Evolutionary conservation across 1,284 basidiomycete genomes (phyloP).

Genomic region (Malassezia furfur): DNA sequence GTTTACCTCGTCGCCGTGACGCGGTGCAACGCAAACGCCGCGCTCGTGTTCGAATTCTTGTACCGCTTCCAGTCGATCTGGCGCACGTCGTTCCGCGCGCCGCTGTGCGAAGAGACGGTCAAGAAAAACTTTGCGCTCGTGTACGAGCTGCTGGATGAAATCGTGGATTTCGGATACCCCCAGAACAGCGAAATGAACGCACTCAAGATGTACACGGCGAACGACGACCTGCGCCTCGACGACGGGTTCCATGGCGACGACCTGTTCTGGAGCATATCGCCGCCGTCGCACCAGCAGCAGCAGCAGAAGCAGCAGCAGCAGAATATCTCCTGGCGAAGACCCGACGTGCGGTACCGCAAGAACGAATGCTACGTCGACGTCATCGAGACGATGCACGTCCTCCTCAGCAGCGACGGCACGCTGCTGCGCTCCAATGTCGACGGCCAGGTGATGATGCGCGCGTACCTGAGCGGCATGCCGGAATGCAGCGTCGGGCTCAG

Average conservation of each 20-base stretch:
- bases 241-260: conserved; percentile 64
- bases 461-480: conserved; percentile 86
- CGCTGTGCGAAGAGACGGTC: conserved; percentile 85
- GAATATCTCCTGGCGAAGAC: conserved; percentile 87
- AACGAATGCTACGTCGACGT: conserved; percentile 98
- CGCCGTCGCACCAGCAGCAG: conserved; percentile 59
- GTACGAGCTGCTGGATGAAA: conserved; percentile 54
- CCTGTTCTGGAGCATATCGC: conserved; percentile 59
- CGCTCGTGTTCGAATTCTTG: conserved; percentile 92
- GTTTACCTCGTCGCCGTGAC: conserved; percentile 89
- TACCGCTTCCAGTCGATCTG: conserved; percentile 90
- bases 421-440: conserved; percentile 93
- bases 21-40: conserved; percentile 96
- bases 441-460: conserved; percentile 94
- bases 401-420: conserved; percentile 91
- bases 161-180: conserved; percentile 98
- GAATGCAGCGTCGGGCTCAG: conserved; percentile 98
- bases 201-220: conserved; percentile 82
- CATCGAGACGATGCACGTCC: conserved; percentile 86
- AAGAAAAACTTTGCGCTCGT: conserved; percentile 80
- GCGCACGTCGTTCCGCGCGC: conserved; percentile 90
- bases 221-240: conserved; percentile 63
- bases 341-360: conserved; percentile 93
- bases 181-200: conserved; percentile 98
- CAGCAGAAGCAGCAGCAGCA: conserved; percentile 53